Percentiles rank a stretch among this genome's conserved stretches.
Conservation (phyloP, 352 stramenopile genomes). For the Pythium aquatile region DNA sequence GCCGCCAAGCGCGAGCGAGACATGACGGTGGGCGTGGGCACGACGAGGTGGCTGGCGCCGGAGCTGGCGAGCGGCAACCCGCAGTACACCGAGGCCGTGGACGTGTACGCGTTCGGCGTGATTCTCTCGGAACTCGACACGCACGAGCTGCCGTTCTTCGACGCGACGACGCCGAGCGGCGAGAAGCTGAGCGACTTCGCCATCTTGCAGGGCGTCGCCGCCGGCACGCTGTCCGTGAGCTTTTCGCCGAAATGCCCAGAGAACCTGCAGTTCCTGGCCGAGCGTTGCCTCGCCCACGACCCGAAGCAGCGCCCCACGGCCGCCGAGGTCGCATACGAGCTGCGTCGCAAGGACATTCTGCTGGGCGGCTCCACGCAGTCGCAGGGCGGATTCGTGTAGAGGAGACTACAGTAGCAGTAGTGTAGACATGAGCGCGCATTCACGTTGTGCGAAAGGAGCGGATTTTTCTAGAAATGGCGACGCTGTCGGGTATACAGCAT, state of each 20-base stretch:
- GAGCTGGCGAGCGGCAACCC: slow-evolving; percentile 60
- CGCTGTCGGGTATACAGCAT: background rate
- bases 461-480: background rate
- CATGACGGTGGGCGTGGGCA: slow-evolving; percentile 67
- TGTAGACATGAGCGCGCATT: background rate
- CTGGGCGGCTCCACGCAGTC: slow-evolving; percentile 22
- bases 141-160: slow-evolving; percentile 60
- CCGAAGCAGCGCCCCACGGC: slow-evolving; percentile 50
- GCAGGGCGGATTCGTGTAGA: slow-evolving; percentile 22
- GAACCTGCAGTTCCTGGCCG: slow-evolving; percentile 47
- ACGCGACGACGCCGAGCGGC: slow-evolving; percentile 30
- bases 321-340: slow-evolving; percentile 56
- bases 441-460: background rate
- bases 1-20: slow-evolving; percentile 47
- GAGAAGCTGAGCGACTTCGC: slow-evolving; percentile 56
- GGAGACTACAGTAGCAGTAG: background rate
- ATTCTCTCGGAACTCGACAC: slow-evolving; percentile 71
- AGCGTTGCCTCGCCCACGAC: slow-evolving; percentile 51
- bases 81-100: slow-evolving; percentile 62
- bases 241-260: slow-evolving; percentile 42
- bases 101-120: slow-evolving; percentile 69
- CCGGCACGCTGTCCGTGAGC: slow-evolving; percentile 37
- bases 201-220: slow-evolving; percentile 56
- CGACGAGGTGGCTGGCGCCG: slow-evolving; percentile 58
- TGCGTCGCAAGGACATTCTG: slow-evolving; percentile 53